These are phyloP conservation scores for Phaseolus coccineus DNA, from an alignment of 331 rosid genomes.

Conservation along the genomic window DNA sequence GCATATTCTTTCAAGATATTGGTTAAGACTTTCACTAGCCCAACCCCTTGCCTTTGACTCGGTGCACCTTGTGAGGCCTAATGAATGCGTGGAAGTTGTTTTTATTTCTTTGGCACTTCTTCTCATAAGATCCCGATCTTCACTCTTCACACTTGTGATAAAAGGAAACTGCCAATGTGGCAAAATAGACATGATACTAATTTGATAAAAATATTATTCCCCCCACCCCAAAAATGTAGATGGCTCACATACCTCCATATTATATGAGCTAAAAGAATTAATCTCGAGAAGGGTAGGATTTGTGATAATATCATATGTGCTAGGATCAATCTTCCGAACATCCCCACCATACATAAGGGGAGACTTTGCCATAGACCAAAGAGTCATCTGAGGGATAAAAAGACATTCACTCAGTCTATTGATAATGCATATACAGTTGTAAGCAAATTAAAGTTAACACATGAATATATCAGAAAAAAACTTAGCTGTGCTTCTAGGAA, in stretches of 20 bases:
- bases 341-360: slow-evolving; percentile 98
- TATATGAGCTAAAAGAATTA: slow-evolving; percentile 76
- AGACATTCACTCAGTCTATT: slow-evolving; percentile 29
- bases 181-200: slow-evolving; percentile 29
- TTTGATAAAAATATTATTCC: slow-evolving; percentile 25
- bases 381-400: slow-evolving; percentile 65
- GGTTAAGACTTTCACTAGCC: slow-evolving; percentile 54
- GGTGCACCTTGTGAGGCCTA: slow-evolving; percentile 70
- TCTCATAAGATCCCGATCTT: slow-evolving; percentile 46
- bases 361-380: slow-evolving; percentile 91
- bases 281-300: slow-evolving; percentile 88
- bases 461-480: slow-evolving; percentile 37
- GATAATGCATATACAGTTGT: not conserved
- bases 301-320: slow-evolving; percentile 64
- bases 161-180: slow-evolving; percentile 72
- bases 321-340: slow-evolving; percentile 72
- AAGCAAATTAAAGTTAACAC: slow-evolving; percentile 2
- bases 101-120: slow-evolving; percentile 48
- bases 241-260: slow-evolving; percentile 77
- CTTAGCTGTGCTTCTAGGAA: slow-evolving; percentile 21
- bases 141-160: slow-evolving; percentile 49
- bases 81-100: slow-evolving; percentile 50
- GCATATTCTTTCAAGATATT: slow-evolving; percentile 68
- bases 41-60: slow-evolving; percentile 74
- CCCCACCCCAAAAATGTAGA: not conserved